Evolutionary conservation across 2,329 filamentous ascomycete genomes (phyloP).

Genomic region (Immersiporthe knoxdaviesiana): DNA sequence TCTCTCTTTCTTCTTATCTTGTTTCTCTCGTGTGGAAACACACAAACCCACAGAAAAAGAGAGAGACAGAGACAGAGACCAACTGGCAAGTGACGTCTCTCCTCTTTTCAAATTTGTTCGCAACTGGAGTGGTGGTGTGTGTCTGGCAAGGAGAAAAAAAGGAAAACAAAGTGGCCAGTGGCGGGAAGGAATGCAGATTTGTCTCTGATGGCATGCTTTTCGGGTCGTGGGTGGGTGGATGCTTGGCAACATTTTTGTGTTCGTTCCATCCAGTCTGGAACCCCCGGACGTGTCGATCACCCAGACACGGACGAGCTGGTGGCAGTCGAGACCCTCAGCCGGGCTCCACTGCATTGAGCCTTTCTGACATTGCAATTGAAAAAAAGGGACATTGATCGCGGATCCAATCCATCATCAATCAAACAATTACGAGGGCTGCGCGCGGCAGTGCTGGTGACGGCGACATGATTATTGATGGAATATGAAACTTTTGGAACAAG

Average conservation of each 20-base stretch:
- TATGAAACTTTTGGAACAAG: neutral
- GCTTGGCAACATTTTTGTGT: constrained; percentile 6
- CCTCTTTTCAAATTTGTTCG: no score
- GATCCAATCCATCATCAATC: neutral
- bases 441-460: neutral
- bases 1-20: neutral
- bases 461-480: neutral
- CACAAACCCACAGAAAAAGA: no score
- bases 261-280: neutral
- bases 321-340: neutral
- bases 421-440: neutral
- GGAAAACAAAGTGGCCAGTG: neutral
- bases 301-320: neutral
- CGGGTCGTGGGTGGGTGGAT: neutral
- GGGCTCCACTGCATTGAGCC: constrained; percentile 2
- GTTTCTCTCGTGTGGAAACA: neutral
- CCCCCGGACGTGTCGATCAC: constrained; percentile 3
- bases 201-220: neutral
- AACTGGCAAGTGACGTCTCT: neutral
- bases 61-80: neutral
- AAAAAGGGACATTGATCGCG: neutral
- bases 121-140: neutral
- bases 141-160: no score
- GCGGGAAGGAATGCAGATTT: constrained; percentile 5
- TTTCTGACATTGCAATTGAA: constrained; percentile 10